Conservation (phyloP, 2,329 filamentous ascomycete species). For the Cladophialophora immunda region DNA sequence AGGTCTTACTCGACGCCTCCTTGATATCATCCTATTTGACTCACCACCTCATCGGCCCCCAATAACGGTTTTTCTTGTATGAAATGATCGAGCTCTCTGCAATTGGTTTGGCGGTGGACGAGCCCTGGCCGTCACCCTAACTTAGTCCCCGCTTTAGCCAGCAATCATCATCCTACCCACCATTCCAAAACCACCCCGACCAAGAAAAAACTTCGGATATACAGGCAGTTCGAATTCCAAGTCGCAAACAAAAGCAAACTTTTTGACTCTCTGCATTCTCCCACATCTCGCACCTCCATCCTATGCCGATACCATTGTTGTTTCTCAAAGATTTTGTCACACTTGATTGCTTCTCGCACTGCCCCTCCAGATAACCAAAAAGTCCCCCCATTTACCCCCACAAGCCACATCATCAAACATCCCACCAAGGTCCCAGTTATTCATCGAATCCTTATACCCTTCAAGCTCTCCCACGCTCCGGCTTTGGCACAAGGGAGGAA, state of each 20-base stretch:
- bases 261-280: not conserved
- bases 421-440: slow-evolving; percentile 9
- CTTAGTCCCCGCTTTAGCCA: slow-evolving; percentile 9
- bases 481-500: not conserved
- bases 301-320: not conserved
- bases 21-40: not conserved
- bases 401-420: slow-evolving; percentile 23
- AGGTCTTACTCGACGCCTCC: slow-evolving; percentile 4
- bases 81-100: not conserved
- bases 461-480: slow-evolving; percentile 10
- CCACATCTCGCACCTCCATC: not conserved
- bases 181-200: not conserved
- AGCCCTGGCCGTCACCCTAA: slow-evolving; percentile 3
- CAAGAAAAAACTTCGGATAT: slow-evolving; percentile 7
- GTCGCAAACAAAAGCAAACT: slow-evolving; percentile 2
- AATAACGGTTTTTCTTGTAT: not conserved
- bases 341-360: slow-evolving; percentile 7
- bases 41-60: slow-evolving; percentile 9
- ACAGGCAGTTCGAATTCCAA: not conserved
- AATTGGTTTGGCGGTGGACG: not conserved
- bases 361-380: slow-evolving; percentile 4
- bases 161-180: not conserved
- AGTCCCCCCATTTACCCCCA: slow-evolving; percentile 4
- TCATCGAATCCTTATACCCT: not conserved
- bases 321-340: slow-evolving; percentile 9